Conservation (phyloP, 495 filamentous ascomycete species). For the Cercophora samala region DNA sequence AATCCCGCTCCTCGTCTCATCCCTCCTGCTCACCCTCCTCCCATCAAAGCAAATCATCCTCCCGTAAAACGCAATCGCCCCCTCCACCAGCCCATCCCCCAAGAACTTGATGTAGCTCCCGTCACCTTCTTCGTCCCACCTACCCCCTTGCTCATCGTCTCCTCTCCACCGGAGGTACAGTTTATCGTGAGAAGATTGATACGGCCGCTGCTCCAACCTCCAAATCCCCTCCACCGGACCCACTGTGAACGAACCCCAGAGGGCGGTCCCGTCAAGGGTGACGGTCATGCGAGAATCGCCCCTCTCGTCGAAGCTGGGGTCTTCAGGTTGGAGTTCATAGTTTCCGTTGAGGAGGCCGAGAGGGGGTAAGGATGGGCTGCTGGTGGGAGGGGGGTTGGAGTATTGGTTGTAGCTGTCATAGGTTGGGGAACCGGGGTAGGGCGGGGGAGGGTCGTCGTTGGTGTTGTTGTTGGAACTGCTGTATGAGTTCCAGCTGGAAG, state of each 20-base stretch:
- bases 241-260: slow-evolving; percentile 37
- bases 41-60: slow-evolving; percentile 27
- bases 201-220: slow-evolving; percentile 30
- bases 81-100: slow-evolving; percentile 31
- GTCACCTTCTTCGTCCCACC: slow-evolving; percentile 17
- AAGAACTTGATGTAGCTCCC: slow-evolving; percentile 33
- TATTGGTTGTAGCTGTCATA: slow-evolving; percentile 8
- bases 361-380: slow-evolving; percentile 17
- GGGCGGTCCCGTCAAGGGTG: slow-evolving; percentile 32
- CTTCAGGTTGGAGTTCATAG: slow-evolving; percentile 34
- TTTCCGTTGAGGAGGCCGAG: slow-evolving; percentile 47
- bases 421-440: slow-evolving; percentile 21
- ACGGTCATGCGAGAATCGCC: slow-evolving; percentile 25
- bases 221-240: slow-evolving; percentile 32
- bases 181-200: slow-evolving; percentile 21
- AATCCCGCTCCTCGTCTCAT: slow-evolving; percentile 35
- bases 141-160: slow-evolving; percentile 21
- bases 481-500: slow-evolving; percentile 10
- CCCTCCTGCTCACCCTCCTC: slow-evolving; percentile 12
- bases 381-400: neutral
- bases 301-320: slow-evolving; percentile 12
- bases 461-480: neutral
- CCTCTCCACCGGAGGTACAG: slow-evolving; percentile 35
- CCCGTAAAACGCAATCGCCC: slow-evolving; percentile 21
- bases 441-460: slow-evolving; percentile 28